phyloP scores from a whole-genome alignment of 495 filamentous ascomycete genomes.

The Lophiostoma macrostomum region DNA sequence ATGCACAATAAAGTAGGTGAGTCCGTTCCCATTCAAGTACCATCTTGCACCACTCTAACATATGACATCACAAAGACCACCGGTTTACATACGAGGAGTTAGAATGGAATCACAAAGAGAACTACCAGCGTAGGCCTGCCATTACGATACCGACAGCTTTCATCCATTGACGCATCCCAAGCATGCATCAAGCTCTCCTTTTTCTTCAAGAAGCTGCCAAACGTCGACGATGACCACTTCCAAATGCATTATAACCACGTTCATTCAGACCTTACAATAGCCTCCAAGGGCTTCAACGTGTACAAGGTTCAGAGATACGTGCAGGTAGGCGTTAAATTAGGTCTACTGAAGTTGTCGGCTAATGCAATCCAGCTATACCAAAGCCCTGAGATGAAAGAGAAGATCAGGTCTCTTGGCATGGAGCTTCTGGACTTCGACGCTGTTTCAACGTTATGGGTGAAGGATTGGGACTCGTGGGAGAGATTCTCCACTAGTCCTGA shows the following conservation, averaged over 20 bases:
- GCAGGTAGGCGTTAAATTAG: conserved; percentile 10
- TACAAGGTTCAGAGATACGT: conserved; percentile 37
- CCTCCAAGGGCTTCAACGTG: conserved; percentile 31
- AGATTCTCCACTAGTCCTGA: conserved; percentile 29
- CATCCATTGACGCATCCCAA: background rate
- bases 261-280: conserved; percentile 35
- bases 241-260: conserved; percentile 39
- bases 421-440: conserved; percentile 36
- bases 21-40: too few relatives aligned
- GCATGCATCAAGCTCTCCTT: conserved; percentile 38
- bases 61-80: conserved; percentile 37
- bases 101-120: conserved; percentile 32
- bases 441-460: conserved; percentile 36
- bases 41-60: too few relatives aligned
- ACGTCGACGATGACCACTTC: conserved; percentile 38
- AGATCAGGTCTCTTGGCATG: conserved; percentile 32
- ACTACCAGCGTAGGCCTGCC: conserved; percentile 33
- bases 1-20: too few relatives aligned
- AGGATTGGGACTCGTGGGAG: conserved; percentile 36
- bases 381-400: conserved; percentile 35
- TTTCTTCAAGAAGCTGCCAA: conserved; percentile 39
- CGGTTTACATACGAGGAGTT: conserved; percentile 27
- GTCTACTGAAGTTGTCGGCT: background rate
- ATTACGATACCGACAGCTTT: too few relatives aligned
- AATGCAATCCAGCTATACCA: conserved; percentile 21